Evolutionary conservation across 805 yeast species (phyloP).

Genomic region (Cyberlindnera nakhonratchasimensis): DNA sequence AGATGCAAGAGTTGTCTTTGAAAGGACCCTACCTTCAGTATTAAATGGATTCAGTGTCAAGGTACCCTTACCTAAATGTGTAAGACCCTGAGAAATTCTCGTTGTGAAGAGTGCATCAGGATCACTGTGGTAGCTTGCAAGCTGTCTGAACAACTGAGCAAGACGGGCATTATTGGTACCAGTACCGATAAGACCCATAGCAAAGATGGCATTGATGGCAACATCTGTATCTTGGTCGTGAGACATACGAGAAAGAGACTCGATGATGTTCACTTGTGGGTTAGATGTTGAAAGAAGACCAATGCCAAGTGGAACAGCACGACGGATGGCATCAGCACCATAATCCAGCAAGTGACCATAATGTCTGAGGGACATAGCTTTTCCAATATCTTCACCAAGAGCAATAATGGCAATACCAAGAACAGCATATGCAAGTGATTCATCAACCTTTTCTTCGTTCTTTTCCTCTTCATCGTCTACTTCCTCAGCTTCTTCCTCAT

Average conservation of each 20-base stretch:
- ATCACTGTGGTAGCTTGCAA: constrained; percentile 91
- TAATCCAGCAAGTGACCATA: constrained; percentile 97
- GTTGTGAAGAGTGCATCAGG: constrained; percentile 90
- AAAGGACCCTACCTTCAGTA: constrained; percentile 80
- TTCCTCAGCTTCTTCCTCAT: constrained; percentile 21
- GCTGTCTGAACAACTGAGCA: constrained; percentile 91
- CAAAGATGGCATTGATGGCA: constrained; percentile 89
- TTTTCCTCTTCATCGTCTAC: constrained; percentile 31
- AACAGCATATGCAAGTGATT: constrained; percentile 74
- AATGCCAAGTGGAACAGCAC: constrained; percentile 98
- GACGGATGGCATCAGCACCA: constrained; percentile 84
- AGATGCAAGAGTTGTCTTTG: constrained; percentile 88
- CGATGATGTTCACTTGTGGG: constrained; percentile 96
- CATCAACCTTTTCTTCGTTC: constrained; percentile 31
- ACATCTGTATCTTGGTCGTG: constrained; percentile 95
- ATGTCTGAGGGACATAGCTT: constrained; percentile 95
- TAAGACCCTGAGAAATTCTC: constrained; percentile 90
- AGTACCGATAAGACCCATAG: constrained; percentile 98
- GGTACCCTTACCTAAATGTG: constrained; percentile 96
- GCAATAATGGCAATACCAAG: constrained; percentile 92
- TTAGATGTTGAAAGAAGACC: constrained; percentile 89
- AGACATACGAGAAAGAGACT: constrained; percentile 91
- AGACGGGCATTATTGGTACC: constrained; percentile 98
- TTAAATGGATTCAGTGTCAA: constrained; percentile 85
- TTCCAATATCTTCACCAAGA: constrained; percentile 97